phyloP scores from a whole-genome alignment of 2,329 filamentous ascomycete species.

The Diaporthe aspalathi region DNA sequence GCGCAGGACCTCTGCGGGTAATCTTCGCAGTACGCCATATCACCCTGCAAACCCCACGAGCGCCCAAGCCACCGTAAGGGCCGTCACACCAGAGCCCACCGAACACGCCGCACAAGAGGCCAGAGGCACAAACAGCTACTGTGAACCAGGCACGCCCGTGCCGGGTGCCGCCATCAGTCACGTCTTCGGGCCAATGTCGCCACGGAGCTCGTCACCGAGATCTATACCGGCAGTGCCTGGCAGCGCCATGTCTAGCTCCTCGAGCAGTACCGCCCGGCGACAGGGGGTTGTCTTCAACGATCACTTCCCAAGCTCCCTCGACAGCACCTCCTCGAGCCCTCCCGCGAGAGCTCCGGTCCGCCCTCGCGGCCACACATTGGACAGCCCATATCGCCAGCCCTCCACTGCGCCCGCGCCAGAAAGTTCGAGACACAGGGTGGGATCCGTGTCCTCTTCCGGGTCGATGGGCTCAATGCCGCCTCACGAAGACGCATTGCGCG shows the following conservation, averaged over 20 bases:
- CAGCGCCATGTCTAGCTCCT: slow-evolving; percentile 50
- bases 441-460: slow-evolving; percentile 75
- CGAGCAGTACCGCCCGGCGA: slow-evolving; percentile 46
- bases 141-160: slow-evolving; percentile 19
- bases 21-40: slow-evolving; percentile 45
- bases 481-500: slow-evolving; percentile 56
- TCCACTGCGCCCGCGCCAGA: slow-evolving; percentile 55
- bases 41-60: slow-evolving; percentile 43
- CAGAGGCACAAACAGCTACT: slow-evolving; percentile 41
- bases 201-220: slow-evolving; percentile 59
- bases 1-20: slow-evolving; percentile 45
- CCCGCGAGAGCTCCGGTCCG: slow-evolving; percentile 55
- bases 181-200: slow-evolving; percentile 51
- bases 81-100: slow-evolving; percentile 74
- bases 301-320: slow-evolving; percentile 61
- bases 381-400: slow-evolving; percentile 64
- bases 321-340: slow-evolving; percentile 58
- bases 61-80: slow-evolving; percentile 64
- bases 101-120: slow-evolving; percentile 43
- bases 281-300: slow-evolving; percentile 73
- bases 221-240: slow-evolving; percentile 54
- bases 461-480: slow-evolving; percentile 66
- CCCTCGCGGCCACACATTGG: slow-evolving; percentile 69
- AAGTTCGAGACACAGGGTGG: slow-evolving; percentile 70
- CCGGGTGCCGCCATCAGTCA: slow-evolving; percentile 44